Conservation (phyloP, 768 basidiomycete genomes). For the Russula olivacea region DNA sequence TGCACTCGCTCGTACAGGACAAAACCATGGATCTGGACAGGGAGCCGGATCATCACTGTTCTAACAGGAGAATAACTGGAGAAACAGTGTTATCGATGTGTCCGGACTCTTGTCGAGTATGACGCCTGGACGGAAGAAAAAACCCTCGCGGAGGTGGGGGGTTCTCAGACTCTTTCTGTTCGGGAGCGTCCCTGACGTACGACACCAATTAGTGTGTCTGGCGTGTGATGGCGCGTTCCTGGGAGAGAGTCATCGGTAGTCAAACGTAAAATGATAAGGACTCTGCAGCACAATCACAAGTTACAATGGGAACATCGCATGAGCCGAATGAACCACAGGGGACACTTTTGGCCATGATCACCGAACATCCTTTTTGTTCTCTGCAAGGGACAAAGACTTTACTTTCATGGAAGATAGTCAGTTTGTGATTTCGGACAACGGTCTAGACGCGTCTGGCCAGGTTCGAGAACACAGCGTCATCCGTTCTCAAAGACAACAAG, state of each 20-base stretch:
- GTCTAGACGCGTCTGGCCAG: not conserved
- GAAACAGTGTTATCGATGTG: not conserved
- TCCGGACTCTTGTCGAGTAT: not conserved
- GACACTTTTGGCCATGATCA: not conserved
- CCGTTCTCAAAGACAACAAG: too few relatives aligned
- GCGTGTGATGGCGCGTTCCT: not conserved
- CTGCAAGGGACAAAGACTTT: not conserved
- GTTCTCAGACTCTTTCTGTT: not conserved
- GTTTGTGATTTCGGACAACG: not conserved
- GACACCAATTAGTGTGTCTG: not conserved
- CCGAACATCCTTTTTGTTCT: not conserved
- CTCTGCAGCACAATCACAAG: too few relatives aligned
- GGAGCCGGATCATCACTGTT: not conserved
- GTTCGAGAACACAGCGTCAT: not conserved
- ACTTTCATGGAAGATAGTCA: not conserved
- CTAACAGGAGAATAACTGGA: not conserved
- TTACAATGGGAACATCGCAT: not conserved
- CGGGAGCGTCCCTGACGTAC: not conserved
- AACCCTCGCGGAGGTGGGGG: not conserved
- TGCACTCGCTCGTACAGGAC: not conserved
- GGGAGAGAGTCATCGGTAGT: conserved; percentile 16
- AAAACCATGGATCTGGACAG: not conserved
- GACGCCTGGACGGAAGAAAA: not conserved
- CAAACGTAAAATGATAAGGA: not conserved
- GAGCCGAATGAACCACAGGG: not conserved